Conservation (phyloP, 495 filamentous ascomycete genomes). For the Thermothielavioides terrestris region DNA sequence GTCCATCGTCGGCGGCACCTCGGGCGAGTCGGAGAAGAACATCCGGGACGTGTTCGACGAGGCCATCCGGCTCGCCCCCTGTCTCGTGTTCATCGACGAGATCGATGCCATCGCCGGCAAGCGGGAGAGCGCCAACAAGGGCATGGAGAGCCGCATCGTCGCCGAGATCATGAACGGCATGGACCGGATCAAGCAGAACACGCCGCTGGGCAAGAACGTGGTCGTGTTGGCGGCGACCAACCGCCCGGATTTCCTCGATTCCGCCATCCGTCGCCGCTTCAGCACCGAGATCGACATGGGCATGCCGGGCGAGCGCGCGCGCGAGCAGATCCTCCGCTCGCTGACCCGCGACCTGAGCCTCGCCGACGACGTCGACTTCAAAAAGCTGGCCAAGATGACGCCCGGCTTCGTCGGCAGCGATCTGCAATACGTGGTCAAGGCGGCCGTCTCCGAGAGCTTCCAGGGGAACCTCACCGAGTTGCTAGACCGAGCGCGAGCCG, state of each 20-base stretch:
- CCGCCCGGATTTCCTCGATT: conserved; percentile 81
- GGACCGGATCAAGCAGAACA: conserved; percentile 73
- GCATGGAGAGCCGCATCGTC: conserved; percentile 96
- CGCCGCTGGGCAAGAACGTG: conserved; percentile 77
- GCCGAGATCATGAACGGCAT: conserved; percentile 85
- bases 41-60: conserved; percentile 86
- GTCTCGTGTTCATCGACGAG: conserved; percentile 91
- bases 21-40: conserved; percentile 91
- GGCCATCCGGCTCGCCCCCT: conserved; percentile 79
- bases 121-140: conserved; percentile 84
- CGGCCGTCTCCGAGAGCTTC: conserved; percentile 22
- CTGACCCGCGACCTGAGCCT: conserved; percentile 63
- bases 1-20: conserved; percentile 87
- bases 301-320: conserved; percentile 77
- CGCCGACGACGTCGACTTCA: conserved; percentile 66
- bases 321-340: conserved; percentile 76
- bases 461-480: conserved; percentile 18
- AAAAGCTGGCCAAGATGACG: conserved; percentile 74
- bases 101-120: conserved; percentile 95
- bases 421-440: conserved; percentile 64
- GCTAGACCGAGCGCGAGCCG: conserved; percentile 12
- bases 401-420: conserved; percentile 96
- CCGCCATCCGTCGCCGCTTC: conserved; percentile 78
- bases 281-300: conserved; percentile 91
- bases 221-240: conserved; percentile 93